Percentiles rank a stretch among this genome's conserved stretches.
Conservation (phyloP, 2,329 filamentous ascomycete genomes). For the Claviceps sp. region DNA sequence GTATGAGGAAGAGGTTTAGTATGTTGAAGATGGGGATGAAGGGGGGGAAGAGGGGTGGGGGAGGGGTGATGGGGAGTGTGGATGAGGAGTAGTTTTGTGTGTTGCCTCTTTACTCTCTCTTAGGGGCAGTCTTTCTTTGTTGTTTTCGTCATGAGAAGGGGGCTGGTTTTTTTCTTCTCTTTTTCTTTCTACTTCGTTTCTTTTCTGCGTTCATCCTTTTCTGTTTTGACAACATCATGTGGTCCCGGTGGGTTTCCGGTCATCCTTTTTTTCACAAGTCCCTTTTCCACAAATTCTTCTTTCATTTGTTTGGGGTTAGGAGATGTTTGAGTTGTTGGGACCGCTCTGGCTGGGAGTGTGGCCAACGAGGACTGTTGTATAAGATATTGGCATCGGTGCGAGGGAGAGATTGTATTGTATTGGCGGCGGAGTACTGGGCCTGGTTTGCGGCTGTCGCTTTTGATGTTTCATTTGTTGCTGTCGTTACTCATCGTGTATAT, state of each 20-base stretch:
- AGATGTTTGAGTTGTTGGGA: too few species aligned
- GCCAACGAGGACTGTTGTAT: too few species aligned
- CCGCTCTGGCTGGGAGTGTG: too few species aligned
- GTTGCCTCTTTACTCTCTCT: background rate
- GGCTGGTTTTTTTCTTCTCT: background rate
- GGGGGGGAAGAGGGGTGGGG: constrained; percentile 39
- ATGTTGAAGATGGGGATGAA: constrained; percentile 64
- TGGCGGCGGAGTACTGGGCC: background rate
- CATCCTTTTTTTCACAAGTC: too few species aligned
- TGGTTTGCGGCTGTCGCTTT: background rate
- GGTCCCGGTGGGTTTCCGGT: too few species aligned
- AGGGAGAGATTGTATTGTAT: background rate
- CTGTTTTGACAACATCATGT: too few species aligned
- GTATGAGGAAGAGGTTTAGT: constrained; percentile 67
- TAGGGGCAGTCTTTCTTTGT: background rate
- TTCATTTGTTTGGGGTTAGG: too few species aligned
- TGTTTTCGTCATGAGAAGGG: background rate
- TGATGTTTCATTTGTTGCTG: too few species aligned
- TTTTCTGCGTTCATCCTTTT: too few species aligned
- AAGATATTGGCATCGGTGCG: background rate
- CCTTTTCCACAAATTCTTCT: too few species aligned
- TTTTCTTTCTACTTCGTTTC: background rate
- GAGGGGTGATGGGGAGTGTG: constrained; percentile 37
- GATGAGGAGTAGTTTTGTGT: constrained; percentile 34
- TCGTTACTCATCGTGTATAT: background rate